A percentile compares a stretch with the other conserved stretches of the same genome.
Conservation (phyloP, 306 rosid genomes). For the Medicago lupulina region DNA sequence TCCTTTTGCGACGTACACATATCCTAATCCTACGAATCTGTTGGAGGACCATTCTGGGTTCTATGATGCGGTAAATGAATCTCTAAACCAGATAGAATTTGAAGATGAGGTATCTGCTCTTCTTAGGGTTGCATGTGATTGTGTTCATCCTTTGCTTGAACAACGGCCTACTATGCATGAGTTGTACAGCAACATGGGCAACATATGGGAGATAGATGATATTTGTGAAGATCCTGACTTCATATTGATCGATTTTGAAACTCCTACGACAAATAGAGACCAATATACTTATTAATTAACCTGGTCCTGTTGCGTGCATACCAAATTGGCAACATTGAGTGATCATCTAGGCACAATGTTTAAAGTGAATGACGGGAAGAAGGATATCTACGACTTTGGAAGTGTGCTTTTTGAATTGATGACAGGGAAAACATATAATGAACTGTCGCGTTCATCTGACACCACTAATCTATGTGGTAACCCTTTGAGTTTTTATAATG, state of each 20-base stretch:
- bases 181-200: neutral
- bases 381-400: conserved; percentile 54
- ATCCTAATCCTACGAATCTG: neutral
- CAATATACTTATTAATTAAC: too few relatives aligned
- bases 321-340: too few relatives aligned
- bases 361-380: conserved; percentile 38
- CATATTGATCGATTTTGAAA: neutral
- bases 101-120: conserved; percentile 36
- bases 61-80: conserved; percentile 5
- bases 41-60: neutral
- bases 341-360: neutral
- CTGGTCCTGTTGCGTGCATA: too few relatives aligned
- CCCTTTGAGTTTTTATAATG: conserved; percentile 24
- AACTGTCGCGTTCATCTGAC: neutral
- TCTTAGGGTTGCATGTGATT: conserved; percentile 37
- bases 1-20: conserved; percentile 2
- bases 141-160: conserved; percentile 27
- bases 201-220: neutral
- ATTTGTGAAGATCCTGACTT: neutral
- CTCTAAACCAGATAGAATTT: conserved; percentile 14
- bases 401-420: conserved; percentile 47
- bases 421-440: conserved; percentile 29
- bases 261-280: too few relatives aligned
- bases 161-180: neutral
- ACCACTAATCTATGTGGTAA: neutral